A percentile compares a stretch with the other conserved stretches of the same genome.
Evolutionary conservation across 257 asterid species (phyloP).

Genomic region (Solanum chiquidenum): DNA sequence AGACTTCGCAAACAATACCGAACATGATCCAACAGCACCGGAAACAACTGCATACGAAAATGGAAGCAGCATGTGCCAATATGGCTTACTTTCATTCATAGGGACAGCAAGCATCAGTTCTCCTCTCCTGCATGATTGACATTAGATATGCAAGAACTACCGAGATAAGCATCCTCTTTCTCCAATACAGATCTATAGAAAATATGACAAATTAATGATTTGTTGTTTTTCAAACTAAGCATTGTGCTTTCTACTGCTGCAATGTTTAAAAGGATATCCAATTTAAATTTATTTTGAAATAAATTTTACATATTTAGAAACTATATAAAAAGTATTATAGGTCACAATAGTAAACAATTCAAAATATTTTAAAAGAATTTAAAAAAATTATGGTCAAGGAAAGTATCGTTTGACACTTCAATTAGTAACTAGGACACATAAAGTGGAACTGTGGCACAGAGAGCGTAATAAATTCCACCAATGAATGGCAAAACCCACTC

Average conservation of each 20-base stretch:
- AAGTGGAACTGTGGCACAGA: background rate
- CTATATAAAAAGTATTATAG: background rate
- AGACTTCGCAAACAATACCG: slow-evolving; percentile 89
- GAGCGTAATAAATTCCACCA: background rate
- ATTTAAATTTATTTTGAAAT: background rate
- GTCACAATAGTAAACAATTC: background rate
- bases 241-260: background rate
- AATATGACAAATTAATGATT: background rate
- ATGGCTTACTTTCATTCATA: slow-evolving; percentile 52
- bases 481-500: background rate
- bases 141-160: slow-evolving; percentile 4
- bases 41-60: slow-evolving; percentile 91
- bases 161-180: background rate
- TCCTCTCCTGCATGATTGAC: slow-evolving; percentile 61
- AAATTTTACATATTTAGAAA: background rate
- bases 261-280: background rate
- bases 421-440: background rate
- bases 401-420: background rate
- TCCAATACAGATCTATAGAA: background rate
- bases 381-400: background rate
- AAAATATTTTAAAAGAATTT: background rate
- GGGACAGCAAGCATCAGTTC: slow-evolving; percentile 50
- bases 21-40: slow-evolving; percentile 94
- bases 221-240: background rate
- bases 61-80: slow-evolving; percentile 93